A percentile compares a stretch with the other conserved stretches of the same genome.
phyloP scores from a whole-genome alignment of 768 basidiomycete genomes.

The Rhodotorula sphaerocarpa region DNA sequence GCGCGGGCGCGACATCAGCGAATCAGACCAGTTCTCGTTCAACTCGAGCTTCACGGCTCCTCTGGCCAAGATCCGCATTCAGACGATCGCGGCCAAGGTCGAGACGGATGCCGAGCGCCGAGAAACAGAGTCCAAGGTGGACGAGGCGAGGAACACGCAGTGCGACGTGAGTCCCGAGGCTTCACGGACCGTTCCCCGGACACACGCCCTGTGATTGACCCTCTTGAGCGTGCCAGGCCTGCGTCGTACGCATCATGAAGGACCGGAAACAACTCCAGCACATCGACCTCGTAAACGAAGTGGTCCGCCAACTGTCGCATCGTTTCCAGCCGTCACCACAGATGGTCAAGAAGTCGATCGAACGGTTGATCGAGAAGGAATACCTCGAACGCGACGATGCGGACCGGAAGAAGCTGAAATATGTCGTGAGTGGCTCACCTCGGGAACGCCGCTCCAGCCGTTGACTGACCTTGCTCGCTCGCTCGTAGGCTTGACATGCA shows the following conservation, averaged over 20 bases:
- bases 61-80: conserved; percentile 84
- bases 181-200: neutral
- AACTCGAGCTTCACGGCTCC: conserved; percentile 70
- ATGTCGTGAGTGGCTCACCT: conserved; percentile 13
- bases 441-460: neutral
- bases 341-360: conserved; percentile 86
- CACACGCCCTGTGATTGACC: neutral
- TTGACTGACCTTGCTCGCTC: too few relatives aligned
- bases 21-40: conserved; percentile 77
- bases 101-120: conserved; percentile 78
- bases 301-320: conserved; percentile 69
- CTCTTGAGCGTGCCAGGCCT: conserved; percentile 58
- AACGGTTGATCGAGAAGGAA: conserved; percentile 90
- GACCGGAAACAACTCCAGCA: conserved; percentile 81
- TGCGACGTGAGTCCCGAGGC: conserved; percentile 55
- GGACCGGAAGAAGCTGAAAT: conserved; percentile 34
- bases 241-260: conserved; percentile 96
- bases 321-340: conserved; percentile 81
- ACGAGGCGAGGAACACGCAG: conserved; percentile 85
- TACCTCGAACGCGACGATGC: conserved; percentile 85
- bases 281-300: conserved; percentile 81
- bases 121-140: conserved; percentile 81
- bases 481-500: neutral
- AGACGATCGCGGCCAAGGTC: conserved; percentile 75
- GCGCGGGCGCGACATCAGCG: conserved; percentile 68